A percentile compares a stretch with the other conserved stretches of the same genome.
Evolutionary conservation across 441 rosid genomes (phyloP).

Genomic region (Hypseocharis bilobata): DNA sequence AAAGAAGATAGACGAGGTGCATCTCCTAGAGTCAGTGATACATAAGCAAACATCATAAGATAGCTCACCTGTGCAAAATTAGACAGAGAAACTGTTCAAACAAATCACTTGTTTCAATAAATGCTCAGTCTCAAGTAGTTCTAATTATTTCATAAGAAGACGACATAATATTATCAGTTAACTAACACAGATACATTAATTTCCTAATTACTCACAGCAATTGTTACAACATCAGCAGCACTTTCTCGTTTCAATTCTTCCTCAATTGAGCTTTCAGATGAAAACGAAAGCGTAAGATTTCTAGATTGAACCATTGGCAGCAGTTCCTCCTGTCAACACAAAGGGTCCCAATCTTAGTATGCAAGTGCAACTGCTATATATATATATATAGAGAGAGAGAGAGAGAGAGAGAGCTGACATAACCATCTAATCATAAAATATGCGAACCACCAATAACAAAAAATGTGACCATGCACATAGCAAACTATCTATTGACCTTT

Average conservation of each 20-base stretch:
- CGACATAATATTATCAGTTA: conserved; percentile 15
- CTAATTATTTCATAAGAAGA: conserved; percentile 7
- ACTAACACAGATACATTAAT: conserved; percentile 1
- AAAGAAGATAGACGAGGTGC: conserved; percentile 35
- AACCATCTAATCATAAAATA: neutral
- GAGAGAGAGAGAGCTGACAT: neutral
- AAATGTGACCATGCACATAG: neutral
- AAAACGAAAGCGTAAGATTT: conserved; percentile 58
- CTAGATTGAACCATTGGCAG: conserved; percentile 46
- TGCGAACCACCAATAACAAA: neutral
- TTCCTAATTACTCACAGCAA: conserved; percentile 35
- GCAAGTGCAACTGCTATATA: too few relatives aligned
- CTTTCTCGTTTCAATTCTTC: conserved; percentile 74
- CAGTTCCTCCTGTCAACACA: conserved; percentile 47
- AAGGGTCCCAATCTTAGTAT: conserved; percentile 5
- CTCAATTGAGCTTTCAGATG: conserved; percentile 75
- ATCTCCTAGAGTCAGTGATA: conserved; percentile 64
- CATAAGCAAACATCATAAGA: conserved; percentile 64
- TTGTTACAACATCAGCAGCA: conserved; percentile 60
- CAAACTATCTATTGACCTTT: neutral
- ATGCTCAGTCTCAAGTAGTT: neutral
- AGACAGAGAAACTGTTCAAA: neutral
- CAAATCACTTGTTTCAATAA: neutral
- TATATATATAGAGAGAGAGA: neutral
- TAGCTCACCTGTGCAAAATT: conserved; percentile 45